Base-by-base conservation (phyloP, 2,329 filamentous ascomycete species). In the Ophioceras dolichostomum region DNA sequence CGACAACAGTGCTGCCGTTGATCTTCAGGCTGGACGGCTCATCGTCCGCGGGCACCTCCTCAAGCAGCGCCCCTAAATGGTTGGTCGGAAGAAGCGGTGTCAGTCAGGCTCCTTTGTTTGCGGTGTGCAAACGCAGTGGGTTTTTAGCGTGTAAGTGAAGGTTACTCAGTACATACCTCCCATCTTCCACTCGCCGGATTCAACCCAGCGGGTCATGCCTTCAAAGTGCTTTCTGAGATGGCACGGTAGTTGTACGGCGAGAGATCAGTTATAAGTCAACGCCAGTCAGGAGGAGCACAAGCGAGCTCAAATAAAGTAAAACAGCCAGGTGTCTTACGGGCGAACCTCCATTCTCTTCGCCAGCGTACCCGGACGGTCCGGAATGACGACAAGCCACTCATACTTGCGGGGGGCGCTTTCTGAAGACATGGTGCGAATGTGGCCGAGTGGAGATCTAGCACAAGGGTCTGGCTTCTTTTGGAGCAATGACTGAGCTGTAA, bases 1-100 rank as follows among this genome's bases (percentile, higher is more conserved):
- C 64, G 20, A 93, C 65, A 50, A 91, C 61, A 14, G 77, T 73
- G 54, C 79, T 86, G 30, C 85, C 86, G 44, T 75, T 73, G 61
- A 91, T 86, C 52, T 81, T 76, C 31, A 75, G 70, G 16, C 68
- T 71, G 4, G 62, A 58, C 9, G 67, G 55, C 36, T 70, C 61
- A 18, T 79, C 68, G 40, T 80, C 73, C 5, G 71, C 64, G 24
- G 83, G 79, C 26, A 81, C 66, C 8, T 74, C 68, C 30, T 81
- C 70, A 7, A 89, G 62, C 37, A 80, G 63, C 17, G 79, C 82
- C 30, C 83, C 83, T 77, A 37, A 32, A 26, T 26, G 22, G 22
- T 12, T n/a, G n/a, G n/a, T n/a, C n/a, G n/a, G n/a, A 32, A 10
- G 10, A 20, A 21, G 38, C 18, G 26, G 24, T 37, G 4, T 21